These are phyloP conservation scores for Carpinus fangiana DNA, from an alignment of 306 rosid species.

Conservation along the genomic window DNA sequence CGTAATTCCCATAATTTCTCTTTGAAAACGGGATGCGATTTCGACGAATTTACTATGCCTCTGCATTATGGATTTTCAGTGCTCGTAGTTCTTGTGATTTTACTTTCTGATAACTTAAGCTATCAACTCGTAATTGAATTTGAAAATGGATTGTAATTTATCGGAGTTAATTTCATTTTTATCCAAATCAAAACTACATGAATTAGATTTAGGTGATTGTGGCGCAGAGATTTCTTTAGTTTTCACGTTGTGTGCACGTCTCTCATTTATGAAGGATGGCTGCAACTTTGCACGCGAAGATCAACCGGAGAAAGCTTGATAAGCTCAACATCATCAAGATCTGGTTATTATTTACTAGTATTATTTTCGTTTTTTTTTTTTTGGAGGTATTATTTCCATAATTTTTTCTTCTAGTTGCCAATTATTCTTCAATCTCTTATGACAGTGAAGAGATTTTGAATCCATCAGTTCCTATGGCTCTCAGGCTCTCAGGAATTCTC, in stretches of 20 bases:
- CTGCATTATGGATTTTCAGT: neutral
- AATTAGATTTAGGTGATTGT: neutral
- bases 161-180: neutral
- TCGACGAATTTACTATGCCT: neutral
- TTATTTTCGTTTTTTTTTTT: neutral
- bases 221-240: neutral
- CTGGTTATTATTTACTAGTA: conserved; percentile 42
- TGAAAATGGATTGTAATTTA: conserved; percentile 6
- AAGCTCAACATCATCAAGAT: conserved; percentile 70
- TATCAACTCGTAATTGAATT: neutral
- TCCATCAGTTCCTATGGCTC: conserved; percentile 92
- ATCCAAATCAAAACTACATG: neutral
- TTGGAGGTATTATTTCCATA: neutral
- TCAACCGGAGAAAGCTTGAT: conserved; percentile 67
- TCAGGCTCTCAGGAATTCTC: conserved; percentile 91
- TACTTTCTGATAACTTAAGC: neutral
- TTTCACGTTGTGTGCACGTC: neutral
- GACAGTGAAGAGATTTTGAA: conserved; percentile 83
- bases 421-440: conserved; percentile 9
- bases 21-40: neutral
- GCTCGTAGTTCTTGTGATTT: neutral
- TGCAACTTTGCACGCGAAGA: conserved; percentile 60
- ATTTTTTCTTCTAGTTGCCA: neutral
- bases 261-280: conserved; percentile 43
- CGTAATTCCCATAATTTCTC: neutral